Conservation (phyloP, 306 rosid genomes). For the Glycine latifolia region DNA sequence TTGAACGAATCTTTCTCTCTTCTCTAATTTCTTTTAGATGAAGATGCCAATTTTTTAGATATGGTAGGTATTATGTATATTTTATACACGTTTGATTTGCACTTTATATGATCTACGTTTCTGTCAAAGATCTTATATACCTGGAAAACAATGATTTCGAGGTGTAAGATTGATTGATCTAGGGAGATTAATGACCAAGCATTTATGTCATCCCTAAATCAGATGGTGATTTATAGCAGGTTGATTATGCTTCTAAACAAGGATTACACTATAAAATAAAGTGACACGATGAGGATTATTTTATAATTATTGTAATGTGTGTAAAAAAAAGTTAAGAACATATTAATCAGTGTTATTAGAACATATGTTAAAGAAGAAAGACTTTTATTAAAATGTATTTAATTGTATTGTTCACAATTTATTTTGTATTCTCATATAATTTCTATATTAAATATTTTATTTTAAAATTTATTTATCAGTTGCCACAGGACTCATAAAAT, state of each 20-base stretch:
- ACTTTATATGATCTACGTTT: slow-evolving; percentile 37
- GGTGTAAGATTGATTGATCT: not conserved
- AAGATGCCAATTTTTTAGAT: slow-evolving; percentile 34
- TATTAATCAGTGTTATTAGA: too few species aligned
- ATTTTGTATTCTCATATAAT: too few species aligned
- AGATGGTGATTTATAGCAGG: not conserved
- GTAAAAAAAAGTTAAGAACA: not conserved
- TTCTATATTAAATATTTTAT: too few species aligned
- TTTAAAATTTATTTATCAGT: too few species aligned
- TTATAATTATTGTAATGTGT: slow-evolving; percentile 4
- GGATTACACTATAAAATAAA: not conserved
- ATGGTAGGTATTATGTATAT: slow-evolving; percentile 50
- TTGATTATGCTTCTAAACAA: not conserved
- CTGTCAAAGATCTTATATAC: slow-evolving; percentile 1
- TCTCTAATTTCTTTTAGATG: slow-evolving; percentile 17
- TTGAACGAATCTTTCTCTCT: slow-evolving; percentile 18
- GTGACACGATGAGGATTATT: slow-evolving; percentile 1
- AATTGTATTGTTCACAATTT: too few species aligned
- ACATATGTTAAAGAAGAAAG: too few species aligned
- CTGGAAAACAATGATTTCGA: not conserved
- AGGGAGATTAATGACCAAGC: not conserved
- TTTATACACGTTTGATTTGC: slow-evolving; percentile 51
- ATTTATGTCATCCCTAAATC: not conserved
- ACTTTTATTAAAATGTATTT: too few species aligned
- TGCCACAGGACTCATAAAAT: too few species aligned